phyloP scores from a whole-genome alignment of 2,329 filamentous ascomycete species.

The Phyllosticta ampelicida region DNA sequence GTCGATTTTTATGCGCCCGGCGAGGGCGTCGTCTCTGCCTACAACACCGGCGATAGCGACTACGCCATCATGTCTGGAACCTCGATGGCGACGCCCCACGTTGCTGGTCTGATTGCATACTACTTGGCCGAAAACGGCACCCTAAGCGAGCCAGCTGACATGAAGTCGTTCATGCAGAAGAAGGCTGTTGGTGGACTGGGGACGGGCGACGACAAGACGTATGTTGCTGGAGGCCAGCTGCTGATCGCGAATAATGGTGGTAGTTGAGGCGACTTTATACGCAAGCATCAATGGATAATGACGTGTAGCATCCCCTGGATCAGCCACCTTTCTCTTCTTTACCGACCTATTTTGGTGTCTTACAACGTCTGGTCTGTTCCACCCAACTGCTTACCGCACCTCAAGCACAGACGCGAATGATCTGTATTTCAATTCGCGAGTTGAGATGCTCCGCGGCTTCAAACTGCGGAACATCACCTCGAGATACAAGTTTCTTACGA shows the following conservation, averaged over 20 bases:
- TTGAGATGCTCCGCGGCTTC: not conserved
- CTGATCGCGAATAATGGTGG: conserved; percentile 1
- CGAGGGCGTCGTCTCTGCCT: conserved; percentile 35
- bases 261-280: not conserved
- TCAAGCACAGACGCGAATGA: no score
- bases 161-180: conserved; percentile 32
- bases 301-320: not conserved
- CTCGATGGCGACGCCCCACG: conserved; percentile 17
- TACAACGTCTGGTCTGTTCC: not conserved
- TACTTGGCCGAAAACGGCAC: conserved; percentile 9
- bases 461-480: not conserved
- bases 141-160: conserved; percentile 26
- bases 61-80: conserved; percentile 13
- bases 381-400: not conserved
- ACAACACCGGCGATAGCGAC: conserved; percentile 30
- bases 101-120: conserved; percentile 17
- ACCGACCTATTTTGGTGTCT: not conserved
- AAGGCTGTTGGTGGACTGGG: not conserved
- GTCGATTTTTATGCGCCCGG: conserved; percentile 31
- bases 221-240: not conserved
- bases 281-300: not conserved
- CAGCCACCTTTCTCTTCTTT: not conserved
- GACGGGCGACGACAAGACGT: not conserved
- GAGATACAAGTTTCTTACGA: not conserved
- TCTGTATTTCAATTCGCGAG: no score